Base-by-base conservation (phyloP, 139 green algal species). In the Closterium sp. region DNA sequence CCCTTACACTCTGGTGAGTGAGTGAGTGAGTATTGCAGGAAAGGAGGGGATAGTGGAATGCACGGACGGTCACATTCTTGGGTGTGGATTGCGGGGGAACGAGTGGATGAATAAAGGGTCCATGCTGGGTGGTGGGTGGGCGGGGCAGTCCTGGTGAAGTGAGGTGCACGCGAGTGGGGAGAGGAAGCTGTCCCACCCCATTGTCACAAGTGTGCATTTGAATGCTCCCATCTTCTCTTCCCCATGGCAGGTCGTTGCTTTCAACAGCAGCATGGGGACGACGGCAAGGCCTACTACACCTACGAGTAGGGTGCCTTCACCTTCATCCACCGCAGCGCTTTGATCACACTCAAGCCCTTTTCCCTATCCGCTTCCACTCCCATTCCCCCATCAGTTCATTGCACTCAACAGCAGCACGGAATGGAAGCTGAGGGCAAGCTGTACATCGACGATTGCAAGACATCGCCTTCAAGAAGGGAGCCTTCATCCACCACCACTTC, bases 381-480 rank as follows among this genome's bases (percentile, higher is more conserved):
- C n/a, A n/a, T n/a, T n/a, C n/a, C n/a, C n/a, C n/a, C n/a, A n/a
- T 32, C 87, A 94, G 89, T 92, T 99, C 9, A 95, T 99, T 9
- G 97, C 97, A 0, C 95, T 99, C 89, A 96, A 99, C 88, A 90
- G 87, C 22, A 90, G 91, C 7, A n/a, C n/a, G n/a, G n/a, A n/a
- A 94, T 95, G 27, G 42, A 91, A 9, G 97, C 98, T 9, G 87
- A 88, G 85, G 98, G 98, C 4, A 95, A 97, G 38, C 94, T 99
- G 34, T 99, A 99, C 92, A 31, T 99, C n/a, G 98, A 99, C 92
- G 98, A 99, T 92, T 98, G 98, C 31, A 92, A 93, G 42, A 97
- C 95, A 90, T 99, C 94, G 97, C 97, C 9, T 99, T 97, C 94
- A 70, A 95, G 89, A 50, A 94, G 31, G 96, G 96, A 13, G 93